Evolutionary conservation across 768 basidiomycete genomes (phyloP).

Genomic region (Termitomyces sp.): DNA sequence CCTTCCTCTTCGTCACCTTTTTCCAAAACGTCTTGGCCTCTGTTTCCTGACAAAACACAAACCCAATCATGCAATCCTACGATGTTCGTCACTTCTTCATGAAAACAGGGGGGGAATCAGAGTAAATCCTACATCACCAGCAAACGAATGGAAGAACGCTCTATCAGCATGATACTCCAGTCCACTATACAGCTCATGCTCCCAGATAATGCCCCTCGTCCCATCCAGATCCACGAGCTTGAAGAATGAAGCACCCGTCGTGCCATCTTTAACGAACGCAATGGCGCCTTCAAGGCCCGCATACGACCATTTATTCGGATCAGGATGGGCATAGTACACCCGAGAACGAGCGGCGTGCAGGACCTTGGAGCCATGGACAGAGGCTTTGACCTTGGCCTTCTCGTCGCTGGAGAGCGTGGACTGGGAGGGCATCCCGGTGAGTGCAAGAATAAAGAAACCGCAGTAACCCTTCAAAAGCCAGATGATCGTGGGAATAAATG

Average conservation of each 20-base stretch:
- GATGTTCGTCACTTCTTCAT: neutral
- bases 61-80: neutral
- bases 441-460: too few relatives aligned
- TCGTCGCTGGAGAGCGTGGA: slow-evolving; percentile 70
- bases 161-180: slow-evolving; percentile 81
- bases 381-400: slow-evolving; percentile 68
- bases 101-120: neutral
- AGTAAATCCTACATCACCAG: slow-evolving; percentile 77
- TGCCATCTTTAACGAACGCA: slow-evolving; percentile 60
- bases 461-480: too few relatives aligned
- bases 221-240: slow-evolving; percentile 82
- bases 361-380: slow-evolving; percentile 67
- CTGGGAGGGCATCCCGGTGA: slow-evolving; percentile 16
- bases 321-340: slow-evolving; percentile 86
- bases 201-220: slow-evolving; percentile 87
- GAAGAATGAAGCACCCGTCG: slow-evolving; percentile 53
- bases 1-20: slow-evolving; percentile 70
- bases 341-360: slow-evolving; percentile 75
- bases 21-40: slow-evolving; percentile 86
- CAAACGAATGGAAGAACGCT: slow-evolving; percentile 88
- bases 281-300: slow-evolving; percentile 84
- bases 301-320: slow-evolving; percentile 77
- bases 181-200: slow-evolving; percentile 83
- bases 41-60: slow-evolving; percentile 25
- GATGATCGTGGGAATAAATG: too few relatives aligned